Base-by-base conservation (phyloP, 371 early-diverging fungal genomes). In the Lichtheimia corymbifera region DNA sequence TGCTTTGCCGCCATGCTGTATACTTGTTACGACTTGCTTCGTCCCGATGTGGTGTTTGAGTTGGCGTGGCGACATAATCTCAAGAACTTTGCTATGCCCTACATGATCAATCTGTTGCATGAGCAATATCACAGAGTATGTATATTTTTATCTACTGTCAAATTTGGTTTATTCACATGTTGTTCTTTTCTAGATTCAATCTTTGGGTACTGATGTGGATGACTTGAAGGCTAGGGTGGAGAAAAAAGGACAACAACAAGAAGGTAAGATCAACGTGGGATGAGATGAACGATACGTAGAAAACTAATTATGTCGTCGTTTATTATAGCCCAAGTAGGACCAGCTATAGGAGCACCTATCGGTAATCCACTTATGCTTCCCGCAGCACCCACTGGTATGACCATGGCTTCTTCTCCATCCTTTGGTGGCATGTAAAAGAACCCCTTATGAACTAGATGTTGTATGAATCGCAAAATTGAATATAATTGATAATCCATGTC, bases 41-140 rank as follows among this genome's bases (percentile, higher is more conserved):
- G 93, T 28, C 94, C 97, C 1, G 98, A 97, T 72, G 87, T 93
- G 13, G 95, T 97, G 11, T 74, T 98, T 83, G 99, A 98, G 79
- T 71, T 96, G 17, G 83, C 94, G 5, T 98, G 97, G 97, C 83
- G 96, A 30, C 84, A 95, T 68, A 83, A 88, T 4, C 70, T 93
- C 70, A 84, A 81, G 42, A 96, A 96, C 64, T 93, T 95, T 79
- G 91, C 96, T 20, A 96, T 96, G 96, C 99, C 99, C 9, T 97
- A 93, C 74, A 84, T 97, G 80, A 91, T 97, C 65, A 95, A 98
- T 64, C 79, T 85, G 42, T 74, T 91, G 73, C 83, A 91, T 53
- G 96, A 97, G 78, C 88, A 89, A 65, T 83, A 85, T 67, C 68
- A 57, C 53, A 91, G 91, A 85, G 85, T 89, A 67, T 2, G 20